These are phyloP conservation scores for Ceratocystiopsis sp. DNA, from an alignment of 2,329 filamentous ascomycete genomes.

Conservation along the genomic window DNA sequence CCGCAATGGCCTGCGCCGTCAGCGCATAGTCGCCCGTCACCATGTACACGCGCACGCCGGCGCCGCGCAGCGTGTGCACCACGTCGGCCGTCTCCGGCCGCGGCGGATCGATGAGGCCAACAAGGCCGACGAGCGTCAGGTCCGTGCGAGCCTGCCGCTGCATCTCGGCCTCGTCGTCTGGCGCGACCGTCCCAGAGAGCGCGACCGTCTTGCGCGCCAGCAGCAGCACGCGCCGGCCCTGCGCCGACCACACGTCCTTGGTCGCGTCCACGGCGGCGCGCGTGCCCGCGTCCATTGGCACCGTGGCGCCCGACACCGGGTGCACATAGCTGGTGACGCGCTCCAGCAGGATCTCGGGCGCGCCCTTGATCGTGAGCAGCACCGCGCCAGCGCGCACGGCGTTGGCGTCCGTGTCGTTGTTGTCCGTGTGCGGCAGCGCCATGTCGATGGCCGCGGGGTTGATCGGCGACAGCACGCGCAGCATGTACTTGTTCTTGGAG, in stretches of 20 bases:
- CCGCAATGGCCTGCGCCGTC: conserved; percentile 56
- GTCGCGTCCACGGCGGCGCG: conserved; percentile 32
- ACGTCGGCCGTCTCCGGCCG: conserved; percentile 54
- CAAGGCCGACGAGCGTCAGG: conserved; percentile 54
- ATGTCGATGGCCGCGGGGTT: conserved; percentile 4
- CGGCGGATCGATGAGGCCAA: conserved; percentile 65
- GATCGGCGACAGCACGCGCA: conserved; percentile 37
- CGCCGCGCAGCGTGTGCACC: conserved; percentile 47
- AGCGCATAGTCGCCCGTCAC: conserved; percentile 66
- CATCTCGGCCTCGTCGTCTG: conserved; percentile 40
- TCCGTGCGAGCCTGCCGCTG: conserved; percentile 34
- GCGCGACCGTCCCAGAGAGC: conserved; percentile 23
- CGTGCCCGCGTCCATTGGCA: conserved; percentile 28
- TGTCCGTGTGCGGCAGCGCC: neutral
- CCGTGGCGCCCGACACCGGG: conserved; percentile 31
- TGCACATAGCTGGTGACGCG: conserved; percentile 42
- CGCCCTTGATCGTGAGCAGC: conserved; percentile 61
- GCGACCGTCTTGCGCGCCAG: conserved; percentile 40
- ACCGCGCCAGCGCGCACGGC: conserved; percentile 20
- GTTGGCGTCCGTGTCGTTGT: conserved; percentile 10
- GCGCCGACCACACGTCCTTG: conserved; percentile 51
- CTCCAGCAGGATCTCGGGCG: conserved; percentile 54
- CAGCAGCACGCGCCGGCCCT: conserved; percentile 51
- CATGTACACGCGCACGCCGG: conserved; percentile 65
- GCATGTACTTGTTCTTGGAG: conserved; percentile 73